Evolutionary conservation across 371 early-diverging fungal species (phyloP).

Genomic region (Lichtheimia ramosa): DNA sequence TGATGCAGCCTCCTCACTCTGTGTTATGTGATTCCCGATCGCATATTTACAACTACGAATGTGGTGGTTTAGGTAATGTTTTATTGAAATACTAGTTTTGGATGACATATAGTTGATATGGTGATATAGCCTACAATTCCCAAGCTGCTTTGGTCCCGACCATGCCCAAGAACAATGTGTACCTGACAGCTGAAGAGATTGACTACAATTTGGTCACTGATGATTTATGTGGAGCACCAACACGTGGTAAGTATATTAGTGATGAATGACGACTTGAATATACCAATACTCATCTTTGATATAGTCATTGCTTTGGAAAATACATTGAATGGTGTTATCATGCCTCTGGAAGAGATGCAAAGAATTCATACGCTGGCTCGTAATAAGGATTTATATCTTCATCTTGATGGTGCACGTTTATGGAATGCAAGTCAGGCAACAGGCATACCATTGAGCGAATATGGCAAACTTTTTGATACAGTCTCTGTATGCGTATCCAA

Average conservation of each 20-base stretch:
- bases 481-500: slow-evolving; percentile 90
- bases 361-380: slow-evolving; percentile 62
- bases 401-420: slow-evolving; percentile 89
- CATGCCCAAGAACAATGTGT: slow-evolving; percentile 51
- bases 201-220: slow-evolving; percentile 34
- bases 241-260: slow-evolving; percentile 33
- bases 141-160: slow-evolving; percentile 75
- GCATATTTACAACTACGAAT: slow-evolving; percentile 81
- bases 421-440: slow-evolving; percentile 86
- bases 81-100: background rate
- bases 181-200: slow-evolving; percentile 73
- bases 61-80: slow-evolving; percentile 56
- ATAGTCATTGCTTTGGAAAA: slow-evolving; percentile 82
- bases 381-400: slow-evolving; percentile 59
- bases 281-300: background rate
- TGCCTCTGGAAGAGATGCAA: slow-evolving; percentile 74
- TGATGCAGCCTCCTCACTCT: slow-evolving; percentile 78
- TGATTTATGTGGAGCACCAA: slow-evolving; percentile 62
- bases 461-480: slow-evolving; percentile 75
- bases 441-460: slow-evolving; percentile 66
- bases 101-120: too few relatives aligned
- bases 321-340: slow-evolving; percentile 80
- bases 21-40: slow-evolving; percentile 77
- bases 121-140: slow-evolving; percentile 67
- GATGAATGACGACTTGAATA: background rate